Evolutionary conservation across 306 rosid species (phyloP).

Genomic region (Prunus kanzakura): DNA sequence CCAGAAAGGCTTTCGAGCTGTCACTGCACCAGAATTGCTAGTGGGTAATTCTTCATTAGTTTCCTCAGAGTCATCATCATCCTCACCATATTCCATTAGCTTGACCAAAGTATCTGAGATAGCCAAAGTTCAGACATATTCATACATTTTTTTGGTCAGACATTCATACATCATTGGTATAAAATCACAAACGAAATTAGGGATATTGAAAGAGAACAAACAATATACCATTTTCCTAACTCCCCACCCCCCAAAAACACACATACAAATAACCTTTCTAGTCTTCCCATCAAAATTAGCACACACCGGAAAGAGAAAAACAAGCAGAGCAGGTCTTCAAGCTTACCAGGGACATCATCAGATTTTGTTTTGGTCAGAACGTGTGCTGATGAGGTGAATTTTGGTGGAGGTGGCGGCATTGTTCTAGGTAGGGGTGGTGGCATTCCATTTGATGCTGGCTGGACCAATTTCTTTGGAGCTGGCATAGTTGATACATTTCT

Average conservation of each 20-base stretch:
- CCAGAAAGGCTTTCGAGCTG: constrained; percentile 83
- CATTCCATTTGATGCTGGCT: constrained; percentile 44
- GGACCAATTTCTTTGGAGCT: constrained; percentile 72
- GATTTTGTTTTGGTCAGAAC: constrained; percentile 32
- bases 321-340: constrained; percentile 7
- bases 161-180: not conserved
- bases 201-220: not conserved
- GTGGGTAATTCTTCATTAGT: constrained; percentile 39
- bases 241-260: not conserved
- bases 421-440: constrained; percentile 45
- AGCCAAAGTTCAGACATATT: not conserved
- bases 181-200: not conserved
- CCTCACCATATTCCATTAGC: constrained; percentile 97
- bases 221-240: not conserved
- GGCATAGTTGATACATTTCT: constrained; percentile 78
- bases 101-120: constrained; percentile 78
- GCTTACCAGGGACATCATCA: constrained; percentile 73
- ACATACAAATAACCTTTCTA: not conserved
- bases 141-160: not conserved
- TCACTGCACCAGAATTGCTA: constrained; percentile 22
- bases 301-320: not conserved
- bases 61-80: constrained; percentile 73
- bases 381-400: constrained; percentile 38
- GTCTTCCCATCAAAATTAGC: not conserved
- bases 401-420: constrained; percentile 71